A percentile compares a stretch with the other conserved stretches of the same genome.
These are phyloP conservation scores for Tetragonia tetragonoides DNA, from an alignment of 148 eudicot species.

Conservation along the genomic window DNA sequence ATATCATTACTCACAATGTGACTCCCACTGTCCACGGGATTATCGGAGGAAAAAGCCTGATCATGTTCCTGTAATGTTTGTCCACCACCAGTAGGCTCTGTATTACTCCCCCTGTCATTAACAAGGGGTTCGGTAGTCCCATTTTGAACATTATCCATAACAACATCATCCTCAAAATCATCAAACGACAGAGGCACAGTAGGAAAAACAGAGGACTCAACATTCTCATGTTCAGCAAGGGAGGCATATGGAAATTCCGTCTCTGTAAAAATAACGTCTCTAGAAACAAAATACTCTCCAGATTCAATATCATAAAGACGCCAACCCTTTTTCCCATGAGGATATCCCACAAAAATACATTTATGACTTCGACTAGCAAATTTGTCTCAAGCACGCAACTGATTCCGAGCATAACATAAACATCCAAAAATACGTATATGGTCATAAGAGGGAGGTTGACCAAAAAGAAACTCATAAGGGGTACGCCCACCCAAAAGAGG, in stretches of 20 bases:
- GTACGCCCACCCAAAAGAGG: neutral
- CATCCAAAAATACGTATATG: too few species aligned
- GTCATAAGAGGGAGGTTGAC: neutral
- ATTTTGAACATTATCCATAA: too few species aligned
- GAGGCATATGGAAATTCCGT: neutral
- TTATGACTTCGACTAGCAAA: too few species aligned
- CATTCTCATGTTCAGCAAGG: neutral
- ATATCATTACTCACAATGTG: neutral
- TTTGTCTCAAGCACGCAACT: too few species aligned
- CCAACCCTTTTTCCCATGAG: slow-evolving; percentile 6
- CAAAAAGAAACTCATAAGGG: neutral
- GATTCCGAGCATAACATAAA: too few species aligned
- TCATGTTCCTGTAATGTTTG: too few species aligned
- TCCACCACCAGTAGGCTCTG: too few species aligned
- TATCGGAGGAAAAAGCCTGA: too few species aligned
- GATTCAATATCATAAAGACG: neutral
- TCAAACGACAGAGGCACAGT: neutral
- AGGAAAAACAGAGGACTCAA: neutral
- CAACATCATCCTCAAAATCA: too few species aligned
- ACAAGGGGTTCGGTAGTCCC: too few species aligned
- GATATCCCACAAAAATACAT: neutral
- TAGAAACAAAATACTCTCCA: neutral
- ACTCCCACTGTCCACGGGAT: too few species aligned
- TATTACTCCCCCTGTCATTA: too few species aligned
- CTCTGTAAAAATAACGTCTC: neutral